Base-by-base conservation (phyloP, 2,329 filamentous ascomycete genomes). In the Rhexocercosporidium sp. region DNA sequence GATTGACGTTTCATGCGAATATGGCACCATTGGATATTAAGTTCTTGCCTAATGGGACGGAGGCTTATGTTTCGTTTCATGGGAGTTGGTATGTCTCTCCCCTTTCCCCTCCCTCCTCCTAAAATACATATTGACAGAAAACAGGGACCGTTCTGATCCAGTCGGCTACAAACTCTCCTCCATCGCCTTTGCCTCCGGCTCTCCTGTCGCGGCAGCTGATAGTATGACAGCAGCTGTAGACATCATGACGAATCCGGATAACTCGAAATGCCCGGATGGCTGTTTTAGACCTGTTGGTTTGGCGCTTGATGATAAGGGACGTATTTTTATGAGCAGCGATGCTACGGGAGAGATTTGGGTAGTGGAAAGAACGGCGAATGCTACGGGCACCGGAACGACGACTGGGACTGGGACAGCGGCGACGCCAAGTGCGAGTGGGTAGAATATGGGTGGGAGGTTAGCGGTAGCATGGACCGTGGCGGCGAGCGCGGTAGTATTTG, bases 1-100 rank as follows among this genome's bases (percentile, higher is more conserved):
- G 86, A 1, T 79, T 93, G 31, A 86, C 86, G 0, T 88, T 89
- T 73, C 79, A 84, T 59, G 86, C 91, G 0, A 91, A 94, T 75
- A 89, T 85, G 75, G 90, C 91, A 0, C 92, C 92, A 0, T 80
- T 93, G 0, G 90, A 92, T 70, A 86, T 93, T 74, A 87, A 88
- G 68, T 94, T 94, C 80, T 82, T 86, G 69, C 74, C 81, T 0
- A 78, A 83, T 47, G 86, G 86, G 41, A 84, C 83, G 14, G 83
- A 82, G 1, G 90, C 89, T 0, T 93, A 86, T 79, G 80, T 94
- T 20, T 82, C 87, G 0, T 77, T 92, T 34, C 72, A 73, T 22
- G 72, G 72, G 4, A 66, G 62, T 47, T 74, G 71, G 71, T 71
- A 66, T 16, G 46, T 62, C 20, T 20, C 44, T n/a, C 5, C 2